Evolutionary conservation across 192 early-diverging fungal species (phyloP).

Genomic region (Obelidium mucronatum): DNA sequence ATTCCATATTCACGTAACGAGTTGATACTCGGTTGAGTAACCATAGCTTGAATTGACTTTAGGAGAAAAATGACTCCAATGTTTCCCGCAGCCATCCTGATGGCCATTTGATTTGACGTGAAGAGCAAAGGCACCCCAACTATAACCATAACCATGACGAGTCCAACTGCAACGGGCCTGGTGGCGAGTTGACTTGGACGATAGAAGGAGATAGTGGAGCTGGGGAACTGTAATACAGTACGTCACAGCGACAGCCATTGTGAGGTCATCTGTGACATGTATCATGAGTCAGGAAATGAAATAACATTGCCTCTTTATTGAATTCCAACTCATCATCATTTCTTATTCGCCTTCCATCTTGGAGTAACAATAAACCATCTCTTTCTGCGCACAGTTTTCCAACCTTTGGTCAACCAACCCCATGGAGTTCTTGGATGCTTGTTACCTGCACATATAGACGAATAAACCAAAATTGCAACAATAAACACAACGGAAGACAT

Average conservation of each 20-base stretch:
- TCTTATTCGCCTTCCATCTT: slow-evolving; percentile 50
- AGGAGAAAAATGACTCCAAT: neutral
- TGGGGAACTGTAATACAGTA: neutral
- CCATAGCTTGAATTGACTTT: neutral
- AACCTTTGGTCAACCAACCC: slow-evolving; percentile 93
- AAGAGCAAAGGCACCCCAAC: too few species aligned
- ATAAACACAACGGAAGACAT: neutral
- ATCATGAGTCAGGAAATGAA: too few species aligned
- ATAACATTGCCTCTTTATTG: too few species aligned
- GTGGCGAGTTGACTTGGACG: neutral
- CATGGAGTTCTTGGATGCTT: slow-evolving; percentile 88
- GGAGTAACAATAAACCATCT: slow-evolving; percentile 54
- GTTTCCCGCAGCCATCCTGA: neutral
- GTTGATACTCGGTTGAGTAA: neutral
- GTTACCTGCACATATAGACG: slow-evolving; percentile 32
- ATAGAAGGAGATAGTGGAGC: neutral
- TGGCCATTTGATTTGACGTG: neutral
- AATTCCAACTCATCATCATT: too few species aligned
- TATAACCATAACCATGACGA: too few species aligned
- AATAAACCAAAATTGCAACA: neutral
- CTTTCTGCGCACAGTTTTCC: slow-evolving; percentile 71
- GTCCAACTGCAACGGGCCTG: too few species aligned
- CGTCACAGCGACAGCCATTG: neutral
- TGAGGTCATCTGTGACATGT: neutral
- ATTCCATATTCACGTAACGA: neutral